Evolutionary conservation across 2,329 filamentous ascomycete genomes (phyloP).

Genomic region (Alternaria panax): DNA sequence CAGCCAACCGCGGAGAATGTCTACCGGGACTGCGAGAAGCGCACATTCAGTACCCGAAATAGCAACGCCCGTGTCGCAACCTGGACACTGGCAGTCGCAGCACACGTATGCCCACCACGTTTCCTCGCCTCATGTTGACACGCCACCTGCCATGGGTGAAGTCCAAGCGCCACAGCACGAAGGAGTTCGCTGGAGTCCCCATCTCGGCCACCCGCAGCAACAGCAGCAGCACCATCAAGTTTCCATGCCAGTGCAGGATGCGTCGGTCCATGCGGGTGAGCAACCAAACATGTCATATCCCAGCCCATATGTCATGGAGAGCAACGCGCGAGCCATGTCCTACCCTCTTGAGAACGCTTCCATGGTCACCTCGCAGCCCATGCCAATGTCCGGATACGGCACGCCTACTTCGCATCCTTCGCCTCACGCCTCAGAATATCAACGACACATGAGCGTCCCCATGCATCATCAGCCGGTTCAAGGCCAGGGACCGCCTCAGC

Average conservation of each 20-base stretch:
- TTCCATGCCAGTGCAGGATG: constrained; percentile 44
- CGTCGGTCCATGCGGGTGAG: constrained; percentile 42
- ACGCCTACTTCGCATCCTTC: constrained; percentile 49
- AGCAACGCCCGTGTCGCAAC: constrained; percentile 46
- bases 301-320: constrained; percentile 49
- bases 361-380: constrained; percentile 47
- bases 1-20: constrained; percentile 48
- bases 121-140: constrained; percentile 47
- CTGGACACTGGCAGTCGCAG: constrained; percentile 48
- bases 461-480: constrained; percentile 45
- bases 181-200: constrained; percentile 44
- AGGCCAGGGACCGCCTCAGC: constrained; percentile 32
- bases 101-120: constrained; percentile 44
- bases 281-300: constrained; percentile 42
- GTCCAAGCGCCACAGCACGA: constrained; percentile 39
- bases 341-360: constrained; percentile 50
- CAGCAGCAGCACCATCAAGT: constrained; percentile 46
- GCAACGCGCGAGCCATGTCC: constrained; percentile 49
- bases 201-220: constrained; percentile 45
- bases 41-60: constrained; percentile 49
- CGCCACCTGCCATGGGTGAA: constrained; percentile 38
- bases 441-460: constrained; percentile 47
- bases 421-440: constrained; percentile 48
- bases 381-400: constrained; percentile 48
- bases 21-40: constrained; percentile 49